These are phyloP conservation scores for Zygosaccharomyces lentus DNA, from an alignment of 805 yeast species.

Conservation along the genomic window DNA sequence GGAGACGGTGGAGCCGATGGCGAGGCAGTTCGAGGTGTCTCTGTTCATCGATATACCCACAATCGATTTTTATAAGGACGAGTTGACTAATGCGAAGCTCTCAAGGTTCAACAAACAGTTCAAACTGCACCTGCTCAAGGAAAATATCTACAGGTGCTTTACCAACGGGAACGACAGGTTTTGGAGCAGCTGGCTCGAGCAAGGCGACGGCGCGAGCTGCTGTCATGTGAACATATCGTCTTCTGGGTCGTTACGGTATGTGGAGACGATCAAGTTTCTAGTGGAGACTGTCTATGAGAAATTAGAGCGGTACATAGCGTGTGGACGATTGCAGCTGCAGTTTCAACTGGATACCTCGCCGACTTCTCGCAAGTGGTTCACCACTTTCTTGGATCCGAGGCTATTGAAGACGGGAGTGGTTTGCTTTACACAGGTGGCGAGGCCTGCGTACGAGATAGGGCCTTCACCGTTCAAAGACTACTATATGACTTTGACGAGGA, in stretches of 20 bases:
- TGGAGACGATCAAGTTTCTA: constrained; percentile 32
- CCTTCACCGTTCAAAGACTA: constrained; percentile 35
- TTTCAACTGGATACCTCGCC: constrained; percentile 28
- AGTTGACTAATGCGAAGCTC: constrained; percentile 25
- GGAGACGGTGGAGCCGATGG: not conserved
- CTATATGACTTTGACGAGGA: constrained; percentile 25
- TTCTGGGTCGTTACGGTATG: constrained; percentile 34
- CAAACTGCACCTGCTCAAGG: constrained; percentile 28
- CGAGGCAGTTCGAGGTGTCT: constrained; percentile 20
- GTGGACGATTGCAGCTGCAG: constrained; percentile 13
- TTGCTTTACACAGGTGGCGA: constrained; percentile 21
- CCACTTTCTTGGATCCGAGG: constrained; percentile 24
- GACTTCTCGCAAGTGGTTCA: constrained; percentile 33
- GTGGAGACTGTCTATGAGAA: constrained; percentile 26
- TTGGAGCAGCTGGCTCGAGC: constrained; percentile 19
- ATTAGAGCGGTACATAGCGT: constrained; percentile 8
- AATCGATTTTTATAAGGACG: constrained; percentile 35
- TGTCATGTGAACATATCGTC: constrained; percentile 20
- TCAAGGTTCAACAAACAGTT: constrained; percentile 30
- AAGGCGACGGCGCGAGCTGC: not conserved
- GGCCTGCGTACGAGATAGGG: constrained; percentile 11
- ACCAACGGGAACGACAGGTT: constrained; percentile 25
- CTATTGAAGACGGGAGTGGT: constrained; percentile 18
- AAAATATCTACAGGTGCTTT: constrained; percentile 25
- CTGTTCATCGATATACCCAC: constrained; percentile 35